These are phyloP conservation scores for Russula lepida DNA, from an alignment of 768 basidiomycete species.

Conservation along the genomic window DNA sequence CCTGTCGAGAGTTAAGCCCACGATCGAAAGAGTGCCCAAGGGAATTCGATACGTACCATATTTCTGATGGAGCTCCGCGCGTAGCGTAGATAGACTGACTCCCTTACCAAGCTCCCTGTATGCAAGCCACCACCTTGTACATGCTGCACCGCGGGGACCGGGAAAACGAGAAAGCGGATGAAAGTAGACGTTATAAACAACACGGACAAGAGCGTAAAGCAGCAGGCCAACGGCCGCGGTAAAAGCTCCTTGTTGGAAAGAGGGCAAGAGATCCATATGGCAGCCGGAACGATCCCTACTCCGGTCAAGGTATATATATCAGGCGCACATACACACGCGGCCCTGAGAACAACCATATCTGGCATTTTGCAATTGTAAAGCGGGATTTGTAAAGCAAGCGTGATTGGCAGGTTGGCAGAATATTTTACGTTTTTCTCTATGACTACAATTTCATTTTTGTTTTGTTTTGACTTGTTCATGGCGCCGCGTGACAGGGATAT, in stretches of 20 bases:
- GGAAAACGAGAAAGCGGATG: constrained; percentile 13
- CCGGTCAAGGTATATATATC: too few relatives aligned
- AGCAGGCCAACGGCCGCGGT: background rate
- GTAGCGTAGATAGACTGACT: constrained; percentile 7
- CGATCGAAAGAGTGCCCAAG: background rate
- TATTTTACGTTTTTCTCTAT: too few relatives aligned
- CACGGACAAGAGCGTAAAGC: background rate
- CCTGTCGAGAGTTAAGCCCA: background rate
- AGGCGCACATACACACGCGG: too few relatives aligned
- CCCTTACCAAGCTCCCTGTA: constrained; percentile 7
- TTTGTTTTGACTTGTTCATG: too few relatives aligned
- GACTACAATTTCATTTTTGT: too few relatives aligned
- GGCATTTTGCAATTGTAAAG: too few relatives aligned
- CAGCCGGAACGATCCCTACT: too few relatives aligned
- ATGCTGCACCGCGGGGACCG: constrained; percentile 8
- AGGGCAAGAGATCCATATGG: too few relatives aligned
- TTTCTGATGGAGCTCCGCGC: background rate
- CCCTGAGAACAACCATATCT: too few relatives aligned
- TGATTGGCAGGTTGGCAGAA: too few relatives aligned
- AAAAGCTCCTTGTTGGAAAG: background rate
- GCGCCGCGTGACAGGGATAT: too few relatives aligned
- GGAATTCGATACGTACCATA: constrained; percentile 1
- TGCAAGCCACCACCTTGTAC: constrained; percentile 14
- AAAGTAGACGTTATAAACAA: constrained; percentile 7
- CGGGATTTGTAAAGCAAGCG: too few relatives aligned